A percentile compares a stretch with the other conserved stretches of the same genome.
Conservation (phyloP, 345 rosid species). For the Salix caprea region DNA sequence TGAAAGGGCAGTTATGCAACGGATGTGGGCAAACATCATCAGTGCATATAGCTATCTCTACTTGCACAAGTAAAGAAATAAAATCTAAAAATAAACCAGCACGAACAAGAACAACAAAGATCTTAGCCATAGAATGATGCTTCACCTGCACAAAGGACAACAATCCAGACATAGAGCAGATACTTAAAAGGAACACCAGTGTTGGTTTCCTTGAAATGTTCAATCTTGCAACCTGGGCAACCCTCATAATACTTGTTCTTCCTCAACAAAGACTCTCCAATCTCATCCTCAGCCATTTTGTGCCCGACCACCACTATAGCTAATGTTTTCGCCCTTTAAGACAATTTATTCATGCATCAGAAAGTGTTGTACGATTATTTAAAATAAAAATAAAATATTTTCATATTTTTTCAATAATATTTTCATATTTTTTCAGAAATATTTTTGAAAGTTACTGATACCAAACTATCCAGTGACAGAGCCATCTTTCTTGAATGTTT, state of each 20-base stretch:
- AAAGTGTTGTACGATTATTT: not conserved
- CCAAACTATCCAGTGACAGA: no score
- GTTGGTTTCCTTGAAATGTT: constrained; percentile 16
- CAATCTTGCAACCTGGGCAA: constrained; percentile 36
- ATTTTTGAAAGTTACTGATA: no score
- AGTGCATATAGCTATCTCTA: no score
- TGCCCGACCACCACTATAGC: no score
- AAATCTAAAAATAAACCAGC: no score
- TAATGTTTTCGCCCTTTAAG: not conserved
- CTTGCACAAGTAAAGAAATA: no score
- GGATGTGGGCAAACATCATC: not conserved
- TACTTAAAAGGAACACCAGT: constrained; percentile 21
- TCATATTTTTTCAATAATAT: no score
- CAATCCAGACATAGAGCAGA: constrained; percentile 21
- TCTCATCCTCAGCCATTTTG: not conserved
- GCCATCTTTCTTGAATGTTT: not conserved
- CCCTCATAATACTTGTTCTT: constrained; percentile 9
- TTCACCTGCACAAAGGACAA: constrained; percentile 31
- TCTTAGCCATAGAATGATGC: not conserved
- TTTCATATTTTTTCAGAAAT: no score
- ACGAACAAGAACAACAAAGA: no score
- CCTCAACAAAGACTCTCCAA: constrained; percentile 2
- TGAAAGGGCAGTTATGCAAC: not conserved
- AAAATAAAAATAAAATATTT: no score
- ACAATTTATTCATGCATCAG: not conserved